Base-by-base conservation (phyloP, 768 basidiomycete species). In the Tulasnella sp. region DNA sequence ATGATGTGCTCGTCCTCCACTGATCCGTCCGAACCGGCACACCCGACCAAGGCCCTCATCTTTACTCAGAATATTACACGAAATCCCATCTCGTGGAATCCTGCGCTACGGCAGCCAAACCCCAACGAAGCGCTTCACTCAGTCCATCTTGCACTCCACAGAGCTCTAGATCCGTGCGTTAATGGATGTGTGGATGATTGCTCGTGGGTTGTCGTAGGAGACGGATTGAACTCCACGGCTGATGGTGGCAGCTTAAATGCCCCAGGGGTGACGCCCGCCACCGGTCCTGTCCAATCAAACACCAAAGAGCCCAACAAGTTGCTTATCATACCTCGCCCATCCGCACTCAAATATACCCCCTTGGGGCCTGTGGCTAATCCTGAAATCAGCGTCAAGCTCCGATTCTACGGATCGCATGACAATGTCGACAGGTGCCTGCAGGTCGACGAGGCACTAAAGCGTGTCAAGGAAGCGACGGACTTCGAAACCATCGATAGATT, bases 41-140 rank as follows among this genome's bases (percentile, higher is more conserved):
- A 23, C 23, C 55, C 55, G n/a, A 11, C 19, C 2, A 32, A 39
- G 17, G 42, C 46, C 48, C 54, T 60, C 34, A 23, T 61, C 7
- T 61, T 53, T 39, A 61, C 61, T 3, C 61, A 61, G 31, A 59
- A 61, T 43, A 61, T 50, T 35, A 61, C 58, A 25, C 57, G 61
- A 39, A 49, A 59, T 34, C 49, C 61, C 17, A 61, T 61, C 25
- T 57, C 61, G 32, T 61, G 61, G 61, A 57, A 59, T 25, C 57
- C 61, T 15, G 40, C 50, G 19, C 42, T 57, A 15, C 58, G 58
- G 6, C 50, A 59, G 43, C 58, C 23, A 9, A 49, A 49, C 12
- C 55, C 61, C 27, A 49, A 59, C 19, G 61, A 61, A 40, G 59
- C 59, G 25, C 39, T 61, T 11, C 61, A 61, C 34, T 41, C 58